phyloP scores from a whole-genome alignment of 2,329 filamentous ascomycete genomes.

The Cladophialophora carrionii region DNA sequence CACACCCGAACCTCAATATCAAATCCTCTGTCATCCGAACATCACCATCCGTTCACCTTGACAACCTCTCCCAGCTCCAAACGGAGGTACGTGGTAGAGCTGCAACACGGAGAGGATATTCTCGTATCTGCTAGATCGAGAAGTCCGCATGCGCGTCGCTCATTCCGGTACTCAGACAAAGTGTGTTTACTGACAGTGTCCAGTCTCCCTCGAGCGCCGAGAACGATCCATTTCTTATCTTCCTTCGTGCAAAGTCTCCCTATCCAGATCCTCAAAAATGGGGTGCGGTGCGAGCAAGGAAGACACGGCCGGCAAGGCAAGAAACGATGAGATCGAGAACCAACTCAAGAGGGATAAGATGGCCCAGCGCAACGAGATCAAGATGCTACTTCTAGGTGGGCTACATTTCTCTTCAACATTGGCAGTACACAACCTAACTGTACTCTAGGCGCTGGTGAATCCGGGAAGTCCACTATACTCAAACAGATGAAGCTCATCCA shows the following conservation, averaged over 20 bases:
- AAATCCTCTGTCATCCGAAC: slow-evolving; percentile 15
- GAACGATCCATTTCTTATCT: not conserved
- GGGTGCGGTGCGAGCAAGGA: slow-evolving; percentile 99
- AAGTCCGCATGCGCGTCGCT: slow-evolving; percentile 8
- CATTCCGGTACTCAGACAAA: not conserved
- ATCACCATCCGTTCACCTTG: slow-evolving; percentile 10
- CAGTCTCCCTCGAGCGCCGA: not conserved
- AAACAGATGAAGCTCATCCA: slow-evolving; percentile 99
- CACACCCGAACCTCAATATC: slow-evolving; percentile 19
- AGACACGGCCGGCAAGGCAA: slow-evolving; percentile 99
- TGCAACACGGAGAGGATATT: not conserved
- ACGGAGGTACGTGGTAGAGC: slow-evolving; percentile 13
- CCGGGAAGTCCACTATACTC: slow-evolving; percentile 89
- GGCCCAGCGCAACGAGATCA: slow-evolving; percentile 99
- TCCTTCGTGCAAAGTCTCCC: not conserved
- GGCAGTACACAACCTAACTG: slow-evolving; percentile 36
- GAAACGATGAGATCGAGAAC: slow-evolving; percentile 99
- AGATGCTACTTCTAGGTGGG: slow-evolving; percentile 97
- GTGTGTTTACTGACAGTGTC: slow-evolving; percentile 1
- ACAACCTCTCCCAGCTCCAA: slow-evolving; percentile 18
- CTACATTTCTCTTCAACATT: slow-evolving; percentile 35
- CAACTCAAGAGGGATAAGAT: slow-evolving; percentile 98
- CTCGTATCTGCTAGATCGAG: not conserved
- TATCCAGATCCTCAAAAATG: slow-evolving; percentile 70
- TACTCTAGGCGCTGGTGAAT: slow-evolving; percentile 86